Base-by-base conservation (phyloP, 495 filamentous ascomycete species). In the Neurospora tetrasperma region DNA sequence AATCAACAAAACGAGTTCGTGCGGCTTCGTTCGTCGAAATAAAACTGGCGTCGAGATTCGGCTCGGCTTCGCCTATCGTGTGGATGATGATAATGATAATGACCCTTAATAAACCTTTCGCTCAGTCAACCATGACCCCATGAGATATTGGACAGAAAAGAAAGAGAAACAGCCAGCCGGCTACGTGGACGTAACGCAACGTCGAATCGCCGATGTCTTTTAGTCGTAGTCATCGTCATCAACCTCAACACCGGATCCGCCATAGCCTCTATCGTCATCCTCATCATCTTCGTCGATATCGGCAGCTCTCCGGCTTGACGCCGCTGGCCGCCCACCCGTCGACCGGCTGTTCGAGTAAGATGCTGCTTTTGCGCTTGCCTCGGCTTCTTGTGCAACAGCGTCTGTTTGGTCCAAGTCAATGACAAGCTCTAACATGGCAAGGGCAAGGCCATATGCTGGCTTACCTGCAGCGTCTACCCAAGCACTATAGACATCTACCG, bases 401-500 rank as follows among this genome's bases (percentile, higher is more conserved):
- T 84, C 84, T 82, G 41, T n/a, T 42, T 35, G 62, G 27, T 48
- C 31, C 74, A 39, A 62, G 79, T 76, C 71, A 78, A 78, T 54
- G n/a, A 71, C 35, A 12, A 14, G 71, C 31, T 46, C 10, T 12
- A 70, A 12, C 23, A 7, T 38, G 73, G 70, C 89, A 85, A 76
- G 16, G 20, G 11, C 16, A 11, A 40, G 41, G 42, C 9, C 35
- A 59, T 91, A 4, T 12, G 5, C 4, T 27, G 18, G 14, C 77
- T 86, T 88, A 84, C 97, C 95, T 79, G 96, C 97, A 43, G 96
- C 96, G 83, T 99, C 96, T 70, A 99, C 91, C 96, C 96, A 99
- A 78, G 98, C 96, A 41, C 93, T 93, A 79, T 98, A 99, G 18
- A 99, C 95, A 77, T 99, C 96, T 40, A 99, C 93, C 1, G 92